Evolutionary conservation across 2,329 filamentous ascomycete genomes (phyloP), one percentile per base, ranked within the genome.

Genomic region (Paracamarosporium sp.): DNA sequence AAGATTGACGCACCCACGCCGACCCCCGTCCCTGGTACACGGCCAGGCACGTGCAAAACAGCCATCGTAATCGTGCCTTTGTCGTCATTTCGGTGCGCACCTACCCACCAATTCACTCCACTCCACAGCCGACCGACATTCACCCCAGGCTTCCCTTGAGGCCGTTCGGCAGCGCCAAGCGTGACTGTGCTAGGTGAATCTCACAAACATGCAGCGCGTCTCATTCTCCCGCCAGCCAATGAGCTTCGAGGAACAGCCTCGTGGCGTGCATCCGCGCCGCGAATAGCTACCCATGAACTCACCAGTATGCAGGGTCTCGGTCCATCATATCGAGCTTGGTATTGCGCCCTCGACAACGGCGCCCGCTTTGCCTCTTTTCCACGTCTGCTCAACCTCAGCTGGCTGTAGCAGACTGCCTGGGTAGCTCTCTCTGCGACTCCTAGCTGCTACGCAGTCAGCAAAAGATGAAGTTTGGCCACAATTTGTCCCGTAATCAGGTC

Each of bases 401-500:
- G 48, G 17, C 17, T 17, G 20, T 20, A 20, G 36, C 36, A 22
- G n/a, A 15, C 33, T 22, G 9, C 33, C 20, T 43, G 31, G 41
- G 47, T n/a, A n/a, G n/a, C n/a, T n/a, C n/a, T n/a, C n/a, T n/a
- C n/a, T n/a, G n/a, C n/a, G n/a, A 41, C 28, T 36, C 36, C 25
- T 40, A 33, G 20, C 45, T 30, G 30, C 46, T 33, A n/a, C 13
- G 44, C 22, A 45, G 43, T 28, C 47, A 33, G 47, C 31, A 57
- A 31, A 53, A 61, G 36, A 81, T 81, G 79, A 81, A 82, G 69
- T 82, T 82, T 63, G 81, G 80, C 6, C 81, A 82, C 68, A 81
- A 82, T 54, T 83, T 96, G 54, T 86, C 91, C 17, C 87, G 90
- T 46, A 93, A 93, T 73, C 90, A 94, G 79, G 91, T 95, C 71